Evolutionary conservation across 805 yeast genomes (phyloP), one percentile per base, ranked within the genome.

Genomic region (Komagataella kurtzmanii): DNA sequence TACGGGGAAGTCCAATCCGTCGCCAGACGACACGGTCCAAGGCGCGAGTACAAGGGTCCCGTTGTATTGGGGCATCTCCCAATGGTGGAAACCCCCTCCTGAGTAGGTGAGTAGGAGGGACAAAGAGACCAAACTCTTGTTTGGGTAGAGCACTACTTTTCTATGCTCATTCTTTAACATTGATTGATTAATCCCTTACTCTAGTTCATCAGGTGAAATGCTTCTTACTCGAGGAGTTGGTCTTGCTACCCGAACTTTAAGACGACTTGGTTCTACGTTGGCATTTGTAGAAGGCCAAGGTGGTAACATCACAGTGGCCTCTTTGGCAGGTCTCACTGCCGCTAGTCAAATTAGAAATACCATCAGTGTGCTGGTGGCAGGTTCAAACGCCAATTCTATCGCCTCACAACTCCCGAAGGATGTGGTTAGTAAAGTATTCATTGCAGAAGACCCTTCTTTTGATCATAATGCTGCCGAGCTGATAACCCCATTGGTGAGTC

Each of bases 381-480:
- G 97, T 4, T 65, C 83, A 2, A 65, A 76, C 2, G 79, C 87
- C 2, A 51, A 59, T n/a, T 61, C 67, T 8, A 85, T 80, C 10
- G 77, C 76, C 1, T 55, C 66, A n/a, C 65, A 70, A 52, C 74
- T 82, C 17, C 63, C 80, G 40, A 76, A 80, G 58, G 67, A 72
- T 3, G 81, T 78, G 1, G 65, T 85, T 14, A 56, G 69, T 21
- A 79, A 79, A 55, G 78, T 85, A 10, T 57, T 85, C 7, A 71
- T 81, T 47, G 83, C 86, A 5, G 68, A 75, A 46, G 80, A 80
- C 54, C 65, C 68, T 1, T 76, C 76, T 53, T 85, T 80, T 58
- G 81, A 82, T 60, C 85, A 82, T 58, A 74, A 78, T 49, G 74
- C 88, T 47, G 93, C 98, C 5, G 99, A 91, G 68, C 77, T 79